These are phyloP conservation scores for Leccinum truebloodii DNA, from an alignment of 768 basidiomycete species.

Conservation along the genomic window DNA sequence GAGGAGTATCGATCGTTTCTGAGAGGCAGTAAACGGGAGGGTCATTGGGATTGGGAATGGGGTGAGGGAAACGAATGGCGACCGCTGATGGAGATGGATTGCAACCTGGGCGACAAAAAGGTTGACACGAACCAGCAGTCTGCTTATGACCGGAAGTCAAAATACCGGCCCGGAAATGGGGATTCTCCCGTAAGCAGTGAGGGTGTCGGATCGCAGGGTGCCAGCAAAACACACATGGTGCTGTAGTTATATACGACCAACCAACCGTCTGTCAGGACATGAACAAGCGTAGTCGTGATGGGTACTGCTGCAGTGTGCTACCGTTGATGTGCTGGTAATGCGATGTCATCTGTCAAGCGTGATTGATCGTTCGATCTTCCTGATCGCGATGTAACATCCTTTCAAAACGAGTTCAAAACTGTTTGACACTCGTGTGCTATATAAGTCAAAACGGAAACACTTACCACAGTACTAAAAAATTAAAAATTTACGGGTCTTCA, in stretches of 20 bases:
- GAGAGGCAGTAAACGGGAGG: constrained; percentile 28
- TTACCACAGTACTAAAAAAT: background rate
- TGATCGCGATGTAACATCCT: background rate
- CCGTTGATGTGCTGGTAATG: background rate
- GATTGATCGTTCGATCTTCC: background rate
- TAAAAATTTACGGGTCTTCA: background rate
- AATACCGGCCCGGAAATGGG: background rate
- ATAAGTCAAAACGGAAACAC: background rate
- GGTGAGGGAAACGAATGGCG: background rate
- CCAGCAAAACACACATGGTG: background rate
- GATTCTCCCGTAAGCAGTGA: background rate
- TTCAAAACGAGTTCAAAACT: background rate
- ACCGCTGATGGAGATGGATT: background rate
- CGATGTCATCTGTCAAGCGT: background rate
- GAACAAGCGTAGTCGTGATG: background rate
- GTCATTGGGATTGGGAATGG: constrained; percentile 14
- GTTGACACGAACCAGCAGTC: background rate
- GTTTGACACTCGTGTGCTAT: background rate
- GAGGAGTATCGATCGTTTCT: constrained; percentile 32
- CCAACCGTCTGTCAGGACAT: too few relatives aligned
- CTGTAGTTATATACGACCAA: background rate
- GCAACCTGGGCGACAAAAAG: background rate
- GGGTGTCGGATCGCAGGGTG: background rate
- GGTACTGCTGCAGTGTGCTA: background rate
- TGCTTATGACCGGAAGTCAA: constrained; percentile 3